Evolutionary conservation across 2,329 filamentous ascomycete genomes (phyloP).

Genomic region (Tricladium varicosporioides): DNA sequence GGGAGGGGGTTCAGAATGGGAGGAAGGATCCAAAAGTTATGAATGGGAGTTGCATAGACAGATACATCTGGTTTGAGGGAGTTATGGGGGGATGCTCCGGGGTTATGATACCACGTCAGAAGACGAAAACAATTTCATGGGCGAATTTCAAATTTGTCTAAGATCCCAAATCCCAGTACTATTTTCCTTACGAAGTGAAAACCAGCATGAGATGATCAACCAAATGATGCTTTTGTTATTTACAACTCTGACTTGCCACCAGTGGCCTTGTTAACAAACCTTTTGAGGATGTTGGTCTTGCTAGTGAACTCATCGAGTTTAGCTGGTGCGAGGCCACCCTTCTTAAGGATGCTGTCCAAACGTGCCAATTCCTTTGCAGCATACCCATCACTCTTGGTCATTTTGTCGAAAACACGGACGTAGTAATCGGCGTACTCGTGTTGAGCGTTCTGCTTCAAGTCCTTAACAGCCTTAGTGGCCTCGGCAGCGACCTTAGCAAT

Average conservation of each 20-base stretch:
- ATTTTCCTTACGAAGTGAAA: not conserved
- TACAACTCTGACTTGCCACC: slow-evolving; percentile 55
- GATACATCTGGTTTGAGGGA: not conserved
- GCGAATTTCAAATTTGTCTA: not conserved
- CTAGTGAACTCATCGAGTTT: slow-evolving; percentile 87
- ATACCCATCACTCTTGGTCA: slow-evolving; percentile 73
- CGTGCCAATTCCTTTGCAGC: slow-evolving; percentile 82
- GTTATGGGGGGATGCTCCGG: not conserved
- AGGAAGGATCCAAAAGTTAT: not conserved
- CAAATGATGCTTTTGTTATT: slow-evolving; percentile 16
- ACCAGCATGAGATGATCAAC: slow-evolving; percentile 1
- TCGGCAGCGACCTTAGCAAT: slow-evolving; percentile 66
- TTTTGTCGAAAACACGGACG: slow-evolving; percentile 84
- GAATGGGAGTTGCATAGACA: not conserved
- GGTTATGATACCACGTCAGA: not conserved
- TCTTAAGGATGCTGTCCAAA: slow-evolving; percentile 75
- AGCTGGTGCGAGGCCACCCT: slow-evolving; percentile 78
- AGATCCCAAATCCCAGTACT: not conserved
- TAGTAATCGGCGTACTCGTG: slow-evolving; percentile 92
- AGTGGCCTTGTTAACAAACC: slow-evolving; percentile 64
- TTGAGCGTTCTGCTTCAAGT: slow-evolving; percentile 59
- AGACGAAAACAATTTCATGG: not conserved
- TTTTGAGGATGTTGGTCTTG: slow-evolving; percentile 84
- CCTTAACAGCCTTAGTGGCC: slow-evolving; percentile 67
- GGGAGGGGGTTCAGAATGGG: too few relatives aligned